A percentile compares a stretch with the other conserved stretches of the same genome.
Evolutionary conservation across 257 asterid genomes (phyloP).

Genomic region (Solanum sparsipilum): DNA sequence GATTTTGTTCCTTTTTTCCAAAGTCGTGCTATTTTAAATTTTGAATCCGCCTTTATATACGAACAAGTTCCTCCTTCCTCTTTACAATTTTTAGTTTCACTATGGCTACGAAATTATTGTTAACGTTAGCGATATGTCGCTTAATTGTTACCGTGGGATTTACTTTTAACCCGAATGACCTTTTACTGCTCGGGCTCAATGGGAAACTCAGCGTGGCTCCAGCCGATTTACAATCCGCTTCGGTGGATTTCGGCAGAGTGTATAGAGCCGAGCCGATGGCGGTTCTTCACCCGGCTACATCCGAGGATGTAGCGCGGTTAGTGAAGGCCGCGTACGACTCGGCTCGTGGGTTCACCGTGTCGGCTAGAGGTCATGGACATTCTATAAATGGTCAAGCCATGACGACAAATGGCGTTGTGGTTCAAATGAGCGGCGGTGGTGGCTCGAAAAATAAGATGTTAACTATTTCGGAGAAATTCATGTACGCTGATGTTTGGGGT

Average conservation of each 20-base stretch:
- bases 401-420: slow-evolving; percentile 41
- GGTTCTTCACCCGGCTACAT: slow-evolving; percentile 47
- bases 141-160: slow-evolving; percentile 56
- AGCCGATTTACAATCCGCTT: slow-evolving; percentile 31
- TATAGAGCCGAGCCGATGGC: slow-evolving; percentile 39
- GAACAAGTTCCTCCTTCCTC: neutral
- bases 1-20: slow-evolving; percentile 11
- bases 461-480: slow-evolving; percentile 35
- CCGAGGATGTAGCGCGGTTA: slow-evolving; percentile 45
- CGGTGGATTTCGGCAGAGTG: slow-evolving; percentile 51
- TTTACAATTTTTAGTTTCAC: neutral
- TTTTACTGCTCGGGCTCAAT: slow-evolving; percentile 22
- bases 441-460: neutral
- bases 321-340: slow-evolving; percentile 52
- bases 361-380: slow-evolving; percentile 84
- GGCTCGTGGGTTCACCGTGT: slow-evolving; percentile 37
- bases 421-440: slow-evolving; percentile 45
- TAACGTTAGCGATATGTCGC: slow-evolving; percentile 50
- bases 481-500: slow-evolving; percentile 78
- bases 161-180: slow-evolving; percentile 39
- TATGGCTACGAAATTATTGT: slow-evolving; percentile 37
- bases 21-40: neutral
- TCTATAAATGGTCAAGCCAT: slow-evolving; percentile 75
- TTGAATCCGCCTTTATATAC: neutral
- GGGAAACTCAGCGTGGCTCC: slow-evolving; percentile 43